A percentile compares a stretch with the other conserved stretches of the same genome.
phyloP scores from a whole-genome alignment of 2,329 filamentous ascomycete genomes.

The Hansfordia pulvinata region DNA sequence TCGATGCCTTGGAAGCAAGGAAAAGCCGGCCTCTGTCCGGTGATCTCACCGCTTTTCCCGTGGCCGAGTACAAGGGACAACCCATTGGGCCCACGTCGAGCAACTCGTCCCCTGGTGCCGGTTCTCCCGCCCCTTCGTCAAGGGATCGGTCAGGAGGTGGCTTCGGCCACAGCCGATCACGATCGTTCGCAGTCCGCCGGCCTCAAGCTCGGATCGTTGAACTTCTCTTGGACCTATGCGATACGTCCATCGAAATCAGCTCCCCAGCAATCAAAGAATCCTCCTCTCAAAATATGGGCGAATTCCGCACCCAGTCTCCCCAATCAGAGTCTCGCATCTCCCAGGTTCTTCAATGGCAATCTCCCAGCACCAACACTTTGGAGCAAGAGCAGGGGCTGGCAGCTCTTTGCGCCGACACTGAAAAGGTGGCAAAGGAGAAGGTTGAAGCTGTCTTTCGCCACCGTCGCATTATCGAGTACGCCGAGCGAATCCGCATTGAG shows the following conservation, averaged over 20 bases:
- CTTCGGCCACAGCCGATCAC: conserved; percentile 64
- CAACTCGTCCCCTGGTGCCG: conserved; percentile 57
- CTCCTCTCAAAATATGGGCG: conserved; percentile 50
- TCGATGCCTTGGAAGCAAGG: conserved; percentile 79
- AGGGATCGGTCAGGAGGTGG: conserved; percentile 63
- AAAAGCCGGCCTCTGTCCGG: conserved; percentile 49
- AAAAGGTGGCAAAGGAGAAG: conserved; percentile 71
- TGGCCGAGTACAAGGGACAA: conserved; percentile 77
- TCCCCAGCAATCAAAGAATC: conserved; percentile 85
- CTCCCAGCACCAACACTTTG: conserved; percentile 76
- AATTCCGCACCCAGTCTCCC: conserved; percentile 85
- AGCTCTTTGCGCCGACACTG: conserved; percentile 79
- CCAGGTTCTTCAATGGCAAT: conserved; percentile 94
- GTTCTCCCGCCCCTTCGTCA: conserved; percentile 57
- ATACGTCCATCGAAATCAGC: conserved; percentile 90
- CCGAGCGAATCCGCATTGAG: conserved; percentile 87
- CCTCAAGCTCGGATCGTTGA: conserved; percentile 91
- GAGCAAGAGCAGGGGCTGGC: conserved; percentile 89
- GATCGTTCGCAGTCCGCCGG: conserved; percentile 82
- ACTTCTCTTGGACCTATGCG: conserved; percentile 84
- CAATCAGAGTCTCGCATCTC: conserved; percentile 91
- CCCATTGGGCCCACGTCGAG: conserved; percentile 65
- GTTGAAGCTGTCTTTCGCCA: conserved; percentile 89
- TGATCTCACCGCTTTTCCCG: conserved; percentile 34
- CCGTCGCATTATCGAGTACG: conserved; percentile 86